Base-by-base conservation (phyloP, 2,329 filamentous ascomycete species). In the Cercospora zeae-maydis region DNA sequence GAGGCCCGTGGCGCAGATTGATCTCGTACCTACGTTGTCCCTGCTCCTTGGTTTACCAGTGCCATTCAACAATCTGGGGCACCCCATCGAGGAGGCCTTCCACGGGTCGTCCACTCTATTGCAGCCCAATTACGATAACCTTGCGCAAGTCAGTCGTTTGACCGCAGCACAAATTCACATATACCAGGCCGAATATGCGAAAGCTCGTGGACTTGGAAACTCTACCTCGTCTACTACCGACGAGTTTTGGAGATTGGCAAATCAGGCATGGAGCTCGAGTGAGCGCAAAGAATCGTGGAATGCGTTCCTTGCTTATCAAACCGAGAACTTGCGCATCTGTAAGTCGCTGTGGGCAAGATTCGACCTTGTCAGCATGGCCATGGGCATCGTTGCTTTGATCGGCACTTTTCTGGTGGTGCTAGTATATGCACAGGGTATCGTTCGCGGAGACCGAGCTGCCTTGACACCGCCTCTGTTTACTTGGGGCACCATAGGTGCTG, bases 41-140 rank as follows among this genome's bases (percentile, higher is more conserved):
- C 81, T 99, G 36, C 83, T 99, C 0, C 81, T 99, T 1, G 95
- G 95, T 8, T 84, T 97, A 64, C 93, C 95, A 0, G 93, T 99
- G 64, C 95, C 95, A 0, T 99, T 92, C 80, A 99, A 98, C 76
- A 99, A 95, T 73, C 84, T 99, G 6, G 95, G 95, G 56, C 87
- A 85, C 6, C 95, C 95, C 0, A 97, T 99, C 65, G 91, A 96
- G 68, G 95, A 99, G 77, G 93, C 92, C 2, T 99, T 99, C 76
- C 83, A 88, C 16, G 90, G 91, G 0, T 66, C 56, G 4, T 33
- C 24, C 11, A 51, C 55, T n/a, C 42, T 65, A 9, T 77, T 79
- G 1, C 82, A 84, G 21, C 89, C 89, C 31, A 83, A 85, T 34
- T 84, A 91, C 64, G 81, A 86, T 52, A 95, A 91, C 67, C 80